Base-by-base conservation (phyloP, 2,329 filamentous ascomycete genomes). In the Sporothrix sp. region DNA sequence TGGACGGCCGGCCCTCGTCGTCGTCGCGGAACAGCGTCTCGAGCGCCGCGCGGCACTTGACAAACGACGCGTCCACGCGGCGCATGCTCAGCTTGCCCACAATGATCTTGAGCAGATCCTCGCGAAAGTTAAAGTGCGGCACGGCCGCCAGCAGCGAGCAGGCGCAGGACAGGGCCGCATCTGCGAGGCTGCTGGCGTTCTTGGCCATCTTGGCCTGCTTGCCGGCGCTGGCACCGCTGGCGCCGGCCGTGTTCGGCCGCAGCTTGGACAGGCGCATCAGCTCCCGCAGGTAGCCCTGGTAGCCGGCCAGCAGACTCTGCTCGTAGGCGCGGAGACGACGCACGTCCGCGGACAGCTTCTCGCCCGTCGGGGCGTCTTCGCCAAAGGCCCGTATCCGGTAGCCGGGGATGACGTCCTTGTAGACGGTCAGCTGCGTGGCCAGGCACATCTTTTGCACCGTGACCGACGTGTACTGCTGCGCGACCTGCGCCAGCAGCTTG, bases 51-150 rank as follows among this genome's bases (percentile, higher is more conserved):
- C 84, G 75, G 59, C 87, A 94, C 64, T 87, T 90, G 56, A 77
- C 66, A 57, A 88, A 93, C 55, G 94, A 84, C 2, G 74, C 75
- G 62, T 94, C 87, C 1, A 87, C 69, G 49, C 76, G 78, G 58
- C 81, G 79, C 52, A 75, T 78, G 61, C 87, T 89, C 32, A 98
- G 73, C 65, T 93, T 93, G 58, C 82, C 81, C 20, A 95, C 82
- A 13, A 98, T 64, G 52, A 97, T 91, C 66, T 87, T 88, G 54
- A 98, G 70, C 48, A 98, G 72, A 48, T 98, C 91, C 44, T 75
- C 78, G 36, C 93, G 84, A 67, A 95, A 96, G 72, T 98, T 98
- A 79, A 98, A 98, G 70, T 98, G 94, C 3, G 93, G 87, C 1
- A 96, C 89, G 2, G 84, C 75, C 18, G 79, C 79, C 36, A 97